Evolutionary conservation across 352 stramenopile genomes (phyloP).

Genomic region (Labyrinthula sp.): DNA sequence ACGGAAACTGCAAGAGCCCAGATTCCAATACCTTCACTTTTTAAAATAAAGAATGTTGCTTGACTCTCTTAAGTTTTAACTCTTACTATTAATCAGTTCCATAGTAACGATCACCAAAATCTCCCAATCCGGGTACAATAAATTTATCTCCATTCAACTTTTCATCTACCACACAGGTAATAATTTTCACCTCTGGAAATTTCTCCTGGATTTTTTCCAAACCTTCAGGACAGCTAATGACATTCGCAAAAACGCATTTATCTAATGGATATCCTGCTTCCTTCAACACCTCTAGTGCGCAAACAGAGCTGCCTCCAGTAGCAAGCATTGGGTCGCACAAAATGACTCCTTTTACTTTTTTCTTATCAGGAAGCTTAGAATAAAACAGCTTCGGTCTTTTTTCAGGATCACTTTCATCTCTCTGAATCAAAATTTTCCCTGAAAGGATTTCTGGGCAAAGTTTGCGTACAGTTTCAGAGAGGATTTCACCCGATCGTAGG

Average conservation of each 20-base stretch:
- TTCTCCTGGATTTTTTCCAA: conserved; percentile 11
- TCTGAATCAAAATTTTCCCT: conserved; percentile 36
- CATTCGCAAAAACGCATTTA: conserved; percentile 33
- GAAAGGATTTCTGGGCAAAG: conserved; percentile 24
- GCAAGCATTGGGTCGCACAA: conserved; percentile 36
- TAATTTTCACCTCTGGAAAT: conserved; percentile 30
- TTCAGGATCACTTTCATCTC: conserved; percentile 31
- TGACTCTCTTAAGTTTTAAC: too few relatives aligned
- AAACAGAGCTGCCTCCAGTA: conserved; percentile 30
- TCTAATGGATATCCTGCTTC: conserved; percentile 18
- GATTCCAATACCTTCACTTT: too few relatives aligned
- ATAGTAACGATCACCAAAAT: conserved; percentile 31
- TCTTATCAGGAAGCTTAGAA: conserved; percentile 31
- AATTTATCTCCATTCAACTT: conserved; percentile 35
- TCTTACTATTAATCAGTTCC: conserved; percentile 3
- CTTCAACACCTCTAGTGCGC: conserved; percentile 29
- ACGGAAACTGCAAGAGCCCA: too few relatives aligned
- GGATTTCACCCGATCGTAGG: conserved; percentile 32
- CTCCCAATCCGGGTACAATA: conserved; percentile 34
- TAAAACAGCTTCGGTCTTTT: conserved; percentile 34
- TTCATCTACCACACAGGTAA: conserved; percentile 32
- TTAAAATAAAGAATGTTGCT: too few relatives aligned
- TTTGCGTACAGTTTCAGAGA: conserved; percentile 29
- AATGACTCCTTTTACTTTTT: conserved; percentile 28
- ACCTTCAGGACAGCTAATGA: conserved; percentile 34